Base-by-base conservation (phyloP, 805 yeast species). In the Sporopachydermia lactativora region DNA sequence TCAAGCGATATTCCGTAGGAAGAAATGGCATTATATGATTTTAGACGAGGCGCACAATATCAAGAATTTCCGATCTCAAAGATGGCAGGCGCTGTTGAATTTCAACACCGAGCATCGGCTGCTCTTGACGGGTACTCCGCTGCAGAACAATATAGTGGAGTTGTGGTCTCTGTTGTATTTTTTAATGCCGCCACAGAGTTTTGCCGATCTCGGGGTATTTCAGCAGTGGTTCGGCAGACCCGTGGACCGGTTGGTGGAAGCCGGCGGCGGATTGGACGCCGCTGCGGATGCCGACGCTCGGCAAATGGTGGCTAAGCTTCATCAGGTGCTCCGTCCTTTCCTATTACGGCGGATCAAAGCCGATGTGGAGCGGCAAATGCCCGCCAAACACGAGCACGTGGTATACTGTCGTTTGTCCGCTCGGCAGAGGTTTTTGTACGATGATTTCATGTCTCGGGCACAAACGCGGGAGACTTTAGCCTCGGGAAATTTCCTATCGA, bases 161-260 rank as follows among this genome's bases (percentile, higher is more conserved):
- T 67, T 92, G 38, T 92, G 99, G 99, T 92, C 98, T 0, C 64
- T 92, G 50, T 65, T 92, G 17, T 92, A 92, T 57, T 92, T 92
- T 55, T 65, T 92, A 52, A 92, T 92, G 99, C 99, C 99, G 0
- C 89, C 95, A 0, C 88, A 81, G 39, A 98, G 97, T 2, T 92
- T 92, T 71, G 97, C 99, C 1, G 86, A 89, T 52, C 65, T 92
- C 44, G 92, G 84, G 47, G 95, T 92, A 52, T 92, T 92, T 58
- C 98, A 92, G 52, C 94, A 83, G 48, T 92, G 98, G 99, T 92
- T 92, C 59, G 95, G 96, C n/a, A 74, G 78, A 45, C 98, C 99
- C 0, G 96, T 92, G 3, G 97, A 92, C 56, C 81, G 75, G 49
- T 75, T 92, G 45, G 77, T 92, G 41, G 96, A 92, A 57, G 80